Evolutionary conservation across 805 yeast species (phyloP), one percentile per base, ranked within the genome.

Genomic region (Maudiozyma serrabonitensis): DNA sequence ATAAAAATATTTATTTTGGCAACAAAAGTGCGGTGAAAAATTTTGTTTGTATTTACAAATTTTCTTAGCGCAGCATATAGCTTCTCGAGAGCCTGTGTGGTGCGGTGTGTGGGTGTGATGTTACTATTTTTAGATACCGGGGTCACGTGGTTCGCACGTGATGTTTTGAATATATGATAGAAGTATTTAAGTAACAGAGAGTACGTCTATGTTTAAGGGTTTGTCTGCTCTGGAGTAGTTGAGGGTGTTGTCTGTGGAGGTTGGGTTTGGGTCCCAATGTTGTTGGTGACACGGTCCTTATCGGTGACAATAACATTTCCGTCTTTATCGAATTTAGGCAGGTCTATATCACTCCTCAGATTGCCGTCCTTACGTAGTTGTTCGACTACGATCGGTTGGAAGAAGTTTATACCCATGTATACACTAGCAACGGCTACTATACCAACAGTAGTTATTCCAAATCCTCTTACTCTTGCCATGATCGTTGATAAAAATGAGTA

Each of bases 301-400:
- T 43, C 40, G 15, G 45, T 21, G 11, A 37, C 12, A 8, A 37
- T n/a, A 4, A 45, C 38, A 11, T 47, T 47, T 7, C 55, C 56
- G 1, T 52, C 53, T 6, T 64, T 70, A 52, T 76, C 79, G 52
- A 72, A 76, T 31, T 78, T 71, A 1, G 83, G 83, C 35, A 82
- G 69, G 13, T 69, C 69, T 42, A 84, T 74, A 56, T 82, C 91
- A 1, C 66, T 59, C 60, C 90, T 74, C 46, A 85, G 69, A 50
- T 75, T 74, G 2, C 87, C 87, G 53, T 83, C 88, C 58, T 80
- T 76, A 56, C 74, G 72, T 51, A 85, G 70, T 54, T 76, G 82
- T 44, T 82, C 89, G 31, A 84, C 75, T 3, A 85, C 75, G 16
- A 85, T 63, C 2, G 95, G 95, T 56, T 82, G 82, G 71, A 87